Percentiles rank a stretch among this genome's conserved stretches.
phyloP scores from a whole-genome alignment of 2,329 filamentous ascomycete species.

The Hirsutella minnesotensis region DNA sequence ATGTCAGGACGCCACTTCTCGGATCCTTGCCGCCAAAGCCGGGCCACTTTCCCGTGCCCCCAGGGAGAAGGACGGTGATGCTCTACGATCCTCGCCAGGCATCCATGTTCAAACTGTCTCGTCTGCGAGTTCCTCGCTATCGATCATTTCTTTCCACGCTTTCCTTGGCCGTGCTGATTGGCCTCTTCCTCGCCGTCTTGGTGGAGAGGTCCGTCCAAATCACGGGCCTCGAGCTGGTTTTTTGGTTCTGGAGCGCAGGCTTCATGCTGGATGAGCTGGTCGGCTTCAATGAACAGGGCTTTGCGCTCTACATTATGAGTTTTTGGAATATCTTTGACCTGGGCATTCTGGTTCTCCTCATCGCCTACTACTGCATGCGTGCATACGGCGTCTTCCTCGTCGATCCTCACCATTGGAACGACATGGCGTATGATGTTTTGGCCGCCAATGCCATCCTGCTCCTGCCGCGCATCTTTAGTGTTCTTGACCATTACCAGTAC shows the following conservation, averaged over 20 bases:
- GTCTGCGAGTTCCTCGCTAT: slow-evolving; percentile 83
- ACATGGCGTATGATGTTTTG: slow-evolving; percentile 86
- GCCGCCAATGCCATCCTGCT: slow-evolving; percentile 83
- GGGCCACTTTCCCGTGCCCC: slow-evolving; percentile 20
- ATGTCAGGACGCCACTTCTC: slow-evolving; percentile 40
- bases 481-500: slow-evolving; percentile 90
- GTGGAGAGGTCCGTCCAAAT: slow-evolving; percentile 65
- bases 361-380: slow-evolving; percentile 82
- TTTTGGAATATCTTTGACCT: slow-evolving; percentile 96
- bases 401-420: slow-evolving; percentile 62
- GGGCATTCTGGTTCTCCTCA: slow-evolving; percentile 73
- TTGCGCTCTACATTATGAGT: slow-evolving; percentile 92
- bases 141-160: slow-evolving; percentile 81
- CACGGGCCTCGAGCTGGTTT: slow-evolving; percentile 72
- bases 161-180: slow-evolving; percentile 75
- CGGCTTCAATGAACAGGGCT: slow-evolving; percentile 92
- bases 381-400: slow-evolving; percentile 78
- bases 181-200: slow-evolving; percentile 75
- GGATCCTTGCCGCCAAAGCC: slow-evolving; percentile 21
- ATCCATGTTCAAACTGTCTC: slow-evolving; percentile 81
- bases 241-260: slow-evolving; percentile 96
- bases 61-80: slow-evolving; percentile 61
- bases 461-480: slow-evolving; percentile 81
- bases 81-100: slow-evolving; percentile 86
- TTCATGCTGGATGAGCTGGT: slow-evolving; percentile 96